Base-by-base conservation (phyloP, 164 flowering plant genomes). In the Vitis vinifera region DNA sequence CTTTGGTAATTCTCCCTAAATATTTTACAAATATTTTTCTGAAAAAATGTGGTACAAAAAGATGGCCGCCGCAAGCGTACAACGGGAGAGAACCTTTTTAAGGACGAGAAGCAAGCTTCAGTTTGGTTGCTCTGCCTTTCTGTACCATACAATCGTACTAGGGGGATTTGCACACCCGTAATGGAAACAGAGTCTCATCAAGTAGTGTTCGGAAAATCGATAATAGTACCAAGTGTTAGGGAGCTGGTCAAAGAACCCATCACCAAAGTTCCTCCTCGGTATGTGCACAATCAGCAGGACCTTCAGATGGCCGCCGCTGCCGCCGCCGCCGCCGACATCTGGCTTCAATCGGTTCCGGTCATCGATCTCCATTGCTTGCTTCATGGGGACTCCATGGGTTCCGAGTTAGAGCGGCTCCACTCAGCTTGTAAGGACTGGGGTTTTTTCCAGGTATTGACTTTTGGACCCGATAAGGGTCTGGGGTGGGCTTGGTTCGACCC, bases 181-280 rank as follows among this genome's bases (percentile, higher is more conserved):
- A 37, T 37, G 44, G 44, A 37, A 37, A 37, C 44, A 37, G 44
- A 37, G 44, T 37, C 44, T 37, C 44, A 37, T 1, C 44, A 37
- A 37, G 44, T 37, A 37, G 44, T 37, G 44, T 72, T 80, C n/a
- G 88, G 90, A 1, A 76, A 57, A 48, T 87, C 88, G 0, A 50
- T 87, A 4, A 51, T 75, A 7, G 88, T 85, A 3, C 87, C 90
- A 0, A 78, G 77, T 9, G 90, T 87, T 63, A 84, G 80, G 31
- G 87, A 87, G 66, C 59, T 85, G 61, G 81, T 78, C 30, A 87
- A 79, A 64, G 53, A 75, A 17, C 52, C 73, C n/a, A 51, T 71
- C 13, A 15, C 11, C 73, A 58, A 59, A 0, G 58, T 87, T 71
- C 91, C 88, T 17, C 57, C 74, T 8, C 69, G 87, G 11, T 87